These are phyloP conservation scores for Elsinoe australis DNA, from an alignment of 2,329 filamentous ascomycete species.

Conservation along the genomic window DNA sequence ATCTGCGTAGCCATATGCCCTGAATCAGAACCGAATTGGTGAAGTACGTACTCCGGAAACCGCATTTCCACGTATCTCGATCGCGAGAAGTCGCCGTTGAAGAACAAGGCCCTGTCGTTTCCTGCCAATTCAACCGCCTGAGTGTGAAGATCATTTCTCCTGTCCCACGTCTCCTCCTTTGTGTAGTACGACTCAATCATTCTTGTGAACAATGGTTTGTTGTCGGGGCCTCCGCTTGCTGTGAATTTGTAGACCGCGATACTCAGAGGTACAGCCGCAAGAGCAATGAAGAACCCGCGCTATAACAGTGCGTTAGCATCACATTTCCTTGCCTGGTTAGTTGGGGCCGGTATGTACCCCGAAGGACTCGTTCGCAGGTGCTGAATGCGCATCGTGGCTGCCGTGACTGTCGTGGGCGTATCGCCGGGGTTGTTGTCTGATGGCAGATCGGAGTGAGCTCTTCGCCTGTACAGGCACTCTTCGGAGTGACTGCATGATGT, in stretches of 20 bases:
- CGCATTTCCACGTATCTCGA: slow-evolving; percentile 45
- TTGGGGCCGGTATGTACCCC: slow-evolving; percentile 39
- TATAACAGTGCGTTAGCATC: slow-evolving; percentile 23
- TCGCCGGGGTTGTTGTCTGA: slow-evolving; percentile 36
- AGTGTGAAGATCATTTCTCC: slow-evolving; percentile 54
- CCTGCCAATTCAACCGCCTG: slow-evolving; percentile 56
- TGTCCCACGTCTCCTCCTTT: slow-evolving; percentile 46
- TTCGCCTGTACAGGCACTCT: slow-evolving; percentile 38
- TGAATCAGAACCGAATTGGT: too few species aligned
- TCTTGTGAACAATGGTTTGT: slow-evolving; percentile 38
- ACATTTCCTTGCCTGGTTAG: neutral
- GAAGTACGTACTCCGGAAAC: slow-evolving; percentile 55
- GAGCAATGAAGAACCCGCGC: slow-evolving; percentile 42
- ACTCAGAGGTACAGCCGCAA: slow-evolving; percentile 39
- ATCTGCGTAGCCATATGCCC: too few species aligned
- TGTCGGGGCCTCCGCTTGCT: slow-evolving; percentile 33
- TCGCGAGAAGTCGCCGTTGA: slow-evolving; percentile 38
- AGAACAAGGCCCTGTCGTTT: slow-evolving; percentile 54
- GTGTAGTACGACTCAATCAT: slow-evolving; percentile 52
- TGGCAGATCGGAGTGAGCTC: slow-evolving; percentile 30
- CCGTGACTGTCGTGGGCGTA: slow-evolving; percentile 32
- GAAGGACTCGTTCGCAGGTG: slow-evolving; percentile 41
- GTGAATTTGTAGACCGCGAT: slow-evolving; percentile 42
- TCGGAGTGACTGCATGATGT: slow-evolving; percentile 40
- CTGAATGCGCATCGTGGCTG: slow-evolving; percentile 31